Evolutionary conservation across 2,329 filamentous ascomycete genomes (phyloP), one percentile per base, ranked within the genome.

Genomic region (Metarhizium robertsii): DNA sequence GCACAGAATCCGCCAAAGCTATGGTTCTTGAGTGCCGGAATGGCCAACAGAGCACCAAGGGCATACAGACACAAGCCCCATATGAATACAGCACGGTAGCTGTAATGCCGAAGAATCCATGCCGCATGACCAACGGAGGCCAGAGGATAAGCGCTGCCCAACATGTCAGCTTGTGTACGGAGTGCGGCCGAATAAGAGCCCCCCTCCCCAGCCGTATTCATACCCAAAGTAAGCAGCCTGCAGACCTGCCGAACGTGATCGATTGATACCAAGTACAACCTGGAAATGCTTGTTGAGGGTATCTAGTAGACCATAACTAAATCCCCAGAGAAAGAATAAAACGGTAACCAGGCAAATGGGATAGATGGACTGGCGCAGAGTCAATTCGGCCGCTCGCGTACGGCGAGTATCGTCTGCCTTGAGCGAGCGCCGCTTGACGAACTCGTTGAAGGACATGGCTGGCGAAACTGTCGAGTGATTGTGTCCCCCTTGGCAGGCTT

Each of bases 1-100:
- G 79, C 81, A 63, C 86, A 90, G 71, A 91, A 92, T 8, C 87
- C 88, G 30, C 78, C 81, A 64, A 91, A 92, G 16, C 83, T 87
- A 55, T 79, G 75, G 40, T 80, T 79, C 60, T 80, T 78, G 62
- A 85, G 79, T 57, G 77, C 79, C 0, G 78, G 75, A 53, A 78
- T 80, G 13, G 77, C 75, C n/a, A 81, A 69, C 51, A 82, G 65
- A n/a, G 77, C 79, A n/a, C 80, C 80, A 36, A 82, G 56, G 2
- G 81, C 84, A 67, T 90, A 89, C 48, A 90, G 77, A 56, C 71
- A 76, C 6, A 91, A 75, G 42, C 88, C 83, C 61, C 80, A 78
- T 64, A 88, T 87, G 67, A 88, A 88, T 38, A 84, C 85, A 55
- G 79, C 79, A 53, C 83, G 79, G 68, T 86, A 88, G 16, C 85